Percentiles rank a stretch among this genome's conserved stretches.
phyloP scores from a whole-genome alignment of 2,329 filamentous ascomycete genomes.

The Curvularia eragrostidis region DNA sequence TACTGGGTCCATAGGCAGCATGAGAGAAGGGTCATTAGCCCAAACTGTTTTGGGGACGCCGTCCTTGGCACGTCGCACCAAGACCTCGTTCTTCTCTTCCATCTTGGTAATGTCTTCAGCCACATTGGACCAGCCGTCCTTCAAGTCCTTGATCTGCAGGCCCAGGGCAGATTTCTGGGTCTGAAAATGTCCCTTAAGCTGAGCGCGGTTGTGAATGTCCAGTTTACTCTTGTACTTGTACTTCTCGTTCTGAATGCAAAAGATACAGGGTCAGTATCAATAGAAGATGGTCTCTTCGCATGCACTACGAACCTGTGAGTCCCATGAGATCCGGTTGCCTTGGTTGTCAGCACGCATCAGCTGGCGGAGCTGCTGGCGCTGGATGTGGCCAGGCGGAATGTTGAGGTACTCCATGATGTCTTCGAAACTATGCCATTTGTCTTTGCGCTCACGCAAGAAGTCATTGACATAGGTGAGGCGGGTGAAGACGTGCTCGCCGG shows the following conservation, averaged over 20 bases:
- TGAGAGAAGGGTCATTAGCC: conserved; percentile 82
- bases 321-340: conserved; percentile 66
- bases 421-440: conserved; percentile 69
- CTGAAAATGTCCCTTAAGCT: conserved; percentile 82
- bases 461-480: conserved; percentile 88
- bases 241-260: conserved; percentile 60
- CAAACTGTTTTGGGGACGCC: conserved; percentile 81
- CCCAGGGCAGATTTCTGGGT: conserved; percentile 80
- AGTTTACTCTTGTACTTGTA: conserved; percentile 86
- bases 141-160: conserved; percentile 85
- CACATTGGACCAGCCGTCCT: conserved; percentile 93
- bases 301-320: conserved; percentile 45
- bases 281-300: not conserved
- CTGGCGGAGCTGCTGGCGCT: conserved; percentile 64
- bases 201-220: conserved; percentile 77
- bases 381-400: conserved; percentile 67
- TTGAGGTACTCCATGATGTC: conserved; percentile 84
- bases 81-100: conserved; percentile 77
- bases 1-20: conserved; percentile 77
- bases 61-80: conserved; percentile 91
- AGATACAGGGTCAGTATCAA: not conserved
- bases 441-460: conserved; percentile 62
- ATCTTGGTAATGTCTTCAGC: conserved; percentile 78
- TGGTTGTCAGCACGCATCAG: conserved; percentile 67
- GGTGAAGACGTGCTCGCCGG: conserved; percentile 81